Base-by-base conservation (phyloP, 202 grass and related monocot genomes). In the Schoenoplectus tabernaemontani region DNA sequence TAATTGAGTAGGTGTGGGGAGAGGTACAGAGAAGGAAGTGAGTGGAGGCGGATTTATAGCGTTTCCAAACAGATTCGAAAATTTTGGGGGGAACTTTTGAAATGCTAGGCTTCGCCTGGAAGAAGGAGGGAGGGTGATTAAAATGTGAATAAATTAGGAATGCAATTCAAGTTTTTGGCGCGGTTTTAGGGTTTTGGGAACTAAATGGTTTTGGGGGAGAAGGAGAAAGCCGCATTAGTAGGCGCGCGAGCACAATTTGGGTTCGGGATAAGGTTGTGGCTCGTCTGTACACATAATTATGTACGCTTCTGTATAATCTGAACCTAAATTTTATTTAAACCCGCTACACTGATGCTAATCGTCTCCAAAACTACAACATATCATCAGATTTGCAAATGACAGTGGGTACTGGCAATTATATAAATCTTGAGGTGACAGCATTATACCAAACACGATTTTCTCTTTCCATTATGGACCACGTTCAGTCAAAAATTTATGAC, bases 101-200 rank as follows among this genome's bases (percentile, higher is more conserved):
- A 83, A 81, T 77, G 81, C 34, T 57, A 82, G 77, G 59, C 85
- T 83, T 89, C 41, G 47, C 56, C 60, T 70, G 84, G 61, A 89
- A 89, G 86, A 36, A 39, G 38, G 51, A 39, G 83, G 15, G 78
- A 75, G 17, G 57, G 22, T 5, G 2, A 23, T 16, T 7, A 10
- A 4, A 81, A 53, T 57, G 16, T 33, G 15, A 81, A 53, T 41
- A 34, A 81, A 51, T 82, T 30, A 78, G 75, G 78, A 48, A 34
- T 4, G 2, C 47, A 63, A 4, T n/a, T 84, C 78, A 46, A 4
- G 28, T 16, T 85, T 91, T 90, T 87, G 83, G 70, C 83, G 83
- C 81, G 78, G n/a, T 44, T 44, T 85, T 88, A 76, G 22, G 85
- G 87, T 77, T 77, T 44, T 87, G 57, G 72, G 72, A n/a, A n/a